phyloP scores from a whole-genome alignment of 768 basidiomycete genomes.

The Glaciozyma antarctica region DNA sequence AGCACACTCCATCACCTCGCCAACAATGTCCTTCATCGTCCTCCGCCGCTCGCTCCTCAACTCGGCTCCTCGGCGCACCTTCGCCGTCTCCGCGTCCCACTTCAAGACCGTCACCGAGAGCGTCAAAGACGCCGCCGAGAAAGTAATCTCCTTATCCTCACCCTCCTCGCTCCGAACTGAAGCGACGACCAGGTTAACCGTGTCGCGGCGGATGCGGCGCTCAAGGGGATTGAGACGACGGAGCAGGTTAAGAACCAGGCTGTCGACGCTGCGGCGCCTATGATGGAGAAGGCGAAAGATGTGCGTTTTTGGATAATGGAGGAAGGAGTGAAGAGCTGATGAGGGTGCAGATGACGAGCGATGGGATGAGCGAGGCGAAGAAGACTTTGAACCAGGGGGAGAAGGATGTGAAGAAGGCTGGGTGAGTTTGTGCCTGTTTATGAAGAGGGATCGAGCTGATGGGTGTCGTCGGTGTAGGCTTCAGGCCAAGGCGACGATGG shows the following conservation, averaged over 20 bases:
- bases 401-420: background rate
- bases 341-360: background rate
- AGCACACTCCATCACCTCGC: too few species aligned
- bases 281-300: background rate
- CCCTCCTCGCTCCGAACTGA: background rate
- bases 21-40: background rate
- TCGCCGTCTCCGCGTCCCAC: slow-evolving; percentile 35
- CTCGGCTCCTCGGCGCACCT: slow-evolving; percentile 19
- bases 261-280: background rate
- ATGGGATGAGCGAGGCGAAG: background rate
- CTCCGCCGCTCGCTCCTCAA: slow-evolving; percentile 20
- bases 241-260: background rate
- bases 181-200: slow-evolving; percentile 34
- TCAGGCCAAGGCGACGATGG: background rate
- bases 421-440: background rate
- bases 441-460: background rate
- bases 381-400: background rate
- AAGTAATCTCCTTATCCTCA: background rate
- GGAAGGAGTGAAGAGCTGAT: too few species aligned
- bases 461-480: background rate
- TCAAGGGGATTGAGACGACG: background rate
- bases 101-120: slow-evolving; percentile 43
- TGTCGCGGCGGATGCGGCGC: background rate
- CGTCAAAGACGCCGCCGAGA: slow-evolving; percentile 42
- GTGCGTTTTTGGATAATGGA: background rate